A percentile compares a stretch with the other conserved stretches of the same genome.
Evolutionary conservation across 2,329 filamentous ascomycete species (phyloP).

Genomic region (Simplicillium aogashimaense): DNA sequence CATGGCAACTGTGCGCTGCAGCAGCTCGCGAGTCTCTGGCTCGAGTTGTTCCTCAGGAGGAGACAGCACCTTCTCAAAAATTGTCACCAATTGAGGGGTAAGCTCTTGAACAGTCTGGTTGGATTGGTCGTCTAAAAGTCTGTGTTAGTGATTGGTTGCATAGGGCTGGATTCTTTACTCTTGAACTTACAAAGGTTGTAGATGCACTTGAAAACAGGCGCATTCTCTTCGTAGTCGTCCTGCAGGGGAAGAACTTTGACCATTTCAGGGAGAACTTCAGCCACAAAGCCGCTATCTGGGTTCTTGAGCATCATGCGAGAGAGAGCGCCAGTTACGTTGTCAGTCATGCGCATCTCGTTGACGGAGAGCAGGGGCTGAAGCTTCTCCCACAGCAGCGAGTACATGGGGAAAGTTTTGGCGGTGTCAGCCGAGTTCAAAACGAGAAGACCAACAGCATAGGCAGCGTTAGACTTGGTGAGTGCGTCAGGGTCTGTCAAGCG

Average conservation of each 20-base stretch:
- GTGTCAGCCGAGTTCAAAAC: slow-evolving; percentile 70
- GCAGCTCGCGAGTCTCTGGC: slow-evolving; percentile 55
- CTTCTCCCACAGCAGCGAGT: slow-evolving; percentile 69
- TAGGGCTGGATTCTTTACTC: slow-evolving; percentile 19
- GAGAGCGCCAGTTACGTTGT: slow-evolving; percentile 89
- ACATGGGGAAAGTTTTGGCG: slow-evolving; percentile 60
- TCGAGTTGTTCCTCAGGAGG: slow-evolving; percentile 68
- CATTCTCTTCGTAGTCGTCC: slow-evolving; percentile 95
- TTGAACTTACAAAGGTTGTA: slow-evolving; percentile 61
- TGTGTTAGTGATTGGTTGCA: slow-evolving; percentile 16
- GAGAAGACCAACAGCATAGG: slow-evolving; percentile 81
- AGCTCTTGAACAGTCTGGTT: slow-evolving; percentile 61
- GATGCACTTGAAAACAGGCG: slow-evolving; percentile 84
- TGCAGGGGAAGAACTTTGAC: slow-evolving; percentile 74
- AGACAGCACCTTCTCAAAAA: slow-evolving; percentile 65
- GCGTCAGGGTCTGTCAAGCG: slow-evolving; percentile 81
- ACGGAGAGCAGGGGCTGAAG: slow-evolving; percentile 77
- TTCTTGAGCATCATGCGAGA: slow-evolving; percentile 87
- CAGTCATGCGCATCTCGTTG: slow-evolving; percentile 70
- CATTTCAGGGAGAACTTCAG: slow-evolving; percentile 72
- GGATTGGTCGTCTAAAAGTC: slow-evolving; percentile 43
- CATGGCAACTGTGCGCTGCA: slow-evolving; percentile 52
- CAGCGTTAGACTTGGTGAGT: slow-evolving; percentile 90
- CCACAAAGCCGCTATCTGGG: slow-evolving; percentile 70
- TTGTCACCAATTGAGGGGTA: slow-evolving; percentile 56